Evolutionary conservation across 495 filamentous ascomycete species (phyloP), one percentile per base, ranked within the genome.

Genomic region (Trichoderma virens): DNA sequence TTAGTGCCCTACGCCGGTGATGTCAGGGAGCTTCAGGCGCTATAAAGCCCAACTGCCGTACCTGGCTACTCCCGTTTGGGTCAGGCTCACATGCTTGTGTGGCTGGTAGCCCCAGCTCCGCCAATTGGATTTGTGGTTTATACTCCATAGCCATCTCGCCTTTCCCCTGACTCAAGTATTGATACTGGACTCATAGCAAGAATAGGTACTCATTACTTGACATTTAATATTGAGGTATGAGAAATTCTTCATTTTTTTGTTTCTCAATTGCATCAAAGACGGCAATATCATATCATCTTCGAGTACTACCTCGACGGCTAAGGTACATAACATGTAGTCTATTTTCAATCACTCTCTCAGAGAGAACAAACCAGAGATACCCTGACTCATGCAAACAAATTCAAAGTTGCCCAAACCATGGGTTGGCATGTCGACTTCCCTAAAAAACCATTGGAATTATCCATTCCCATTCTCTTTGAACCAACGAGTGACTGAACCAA

Each of bases 11-110:
- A 47, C 20, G 51, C 11, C 14, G 23, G 51, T 56, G 51, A 56
- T 56, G 51, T 56, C 51, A 56, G 51, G 51, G 51, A 56, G 51
- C 51, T 30, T 56, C n/a, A 20, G 45, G 45, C 45, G 45, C 45
- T 51, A 25, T 51, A 51, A 13, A 18, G 51, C 51, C 51, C 51
- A 56, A 56, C 25, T 31, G 51, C 51, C 51, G 51, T 56, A 4
- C 51, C 51, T 56, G 51, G 51, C 51, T 56, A 56, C 51, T 11
- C 51, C 51, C 25, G 3, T 56, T 56, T 56, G 5, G 51, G 25
- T 13, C 23, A 16, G 27, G 51, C 51, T 56, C 16, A 14, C 34
- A 0, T 35, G 41, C 16, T 20, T 28, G 25, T 30, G 51, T 56
- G 51, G 25, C 51, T 31, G 47, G 25, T 56, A 23, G 47, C 6